Base-by-base conservation (phyloP, 257 asterid species). In the Agastache rugosa region DNA sequence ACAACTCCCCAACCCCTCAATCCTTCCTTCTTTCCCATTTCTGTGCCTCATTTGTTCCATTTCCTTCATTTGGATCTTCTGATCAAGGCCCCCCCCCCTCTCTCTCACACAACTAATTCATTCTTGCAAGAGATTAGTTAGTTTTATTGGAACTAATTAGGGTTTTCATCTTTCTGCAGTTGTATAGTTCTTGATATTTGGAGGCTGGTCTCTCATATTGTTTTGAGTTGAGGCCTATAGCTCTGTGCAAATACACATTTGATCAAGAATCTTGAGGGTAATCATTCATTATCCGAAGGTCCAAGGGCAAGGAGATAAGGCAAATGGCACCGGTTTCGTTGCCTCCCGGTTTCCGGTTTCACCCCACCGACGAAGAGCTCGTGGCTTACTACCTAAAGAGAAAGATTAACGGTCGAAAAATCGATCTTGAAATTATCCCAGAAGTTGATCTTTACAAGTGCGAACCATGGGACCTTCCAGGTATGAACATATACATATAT, bases 401-500 rank as follows among this genome's bases (percentile, higher is more conserved):
- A 42, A 95, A 95, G 85, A 95, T 95, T 74, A 95, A 95, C 41
- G 96, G 96, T n/a, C 87, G 85, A 12, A 85, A 82, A 61, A 92
- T 95, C 45, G 99, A 95, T 29, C 99, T 95, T 17, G 99, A 95
- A 78, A 72, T 95, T 77, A 95, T 95, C 71, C 97, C 99, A 6
- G 98, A 95, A 80, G 93, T 95, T 68, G 99, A 95, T 89, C 99
- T 95, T 75, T 95, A 95, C 86, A 95, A 95, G 79, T 95, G 99
- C 77, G 99, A 95, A 60, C 99, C 99, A 42, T 95, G 99, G 99
- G 99, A 95, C 64, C 80, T 95, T 70, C 99, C 99, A 81, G 99
- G 99, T 93, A 85, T 31, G 37, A 29, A 29, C 34, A n/a, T n/a
- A n/a, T n/a, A n/a, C n/a, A n/a, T 9, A 17, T n/a, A 37, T 31